These are phyloP conservation scores for Arachis hypogaea DNA, from an alignment of 306 rosid genomes.

Conservation along the genomic window DNA sequence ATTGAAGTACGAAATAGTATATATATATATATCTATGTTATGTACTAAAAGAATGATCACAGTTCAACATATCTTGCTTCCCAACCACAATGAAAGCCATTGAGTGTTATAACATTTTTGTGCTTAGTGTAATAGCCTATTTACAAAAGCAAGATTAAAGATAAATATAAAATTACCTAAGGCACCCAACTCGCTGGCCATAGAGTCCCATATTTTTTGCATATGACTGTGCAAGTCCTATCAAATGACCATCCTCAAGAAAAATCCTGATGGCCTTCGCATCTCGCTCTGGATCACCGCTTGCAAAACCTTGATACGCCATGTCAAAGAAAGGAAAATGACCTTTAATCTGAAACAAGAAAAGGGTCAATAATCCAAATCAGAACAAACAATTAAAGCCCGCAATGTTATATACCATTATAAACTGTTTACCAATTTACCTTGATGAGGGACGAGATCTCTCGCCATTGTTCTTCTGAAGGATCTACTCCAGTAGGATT, in stretches of 20 bases:
- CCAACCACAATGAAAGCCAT: conserved; percentile 20
- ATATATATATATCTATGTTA: neutral
- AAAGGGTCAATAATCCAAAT: conserved; percentile 5
- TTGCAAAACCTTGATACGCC: conserved; percentile 99
- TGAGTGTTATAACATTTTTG: conserved; percentile 23
- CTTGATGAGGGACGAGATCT: conserved; percentile 79
- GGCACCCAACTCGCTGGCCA: conserved; percentile 97
- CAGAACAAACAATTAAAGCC: neutral
- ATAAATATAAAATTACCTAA: conserved; percentile 62
- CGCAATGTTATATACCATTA: conserved; percentile 29
- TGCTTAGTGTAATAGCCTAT: neutral
- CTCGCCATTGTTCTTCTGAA: conserved; percentile 90
- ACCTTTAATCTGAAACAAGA: conserved; percentile 64
- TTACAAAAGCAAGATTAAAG: conserved; percentile 1
- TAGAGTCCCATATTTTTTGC: conserved; percentile 99
- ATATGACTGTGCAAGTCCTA: conserved; percentile 91
- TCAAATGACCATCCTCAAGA: conserved; percentile 86
- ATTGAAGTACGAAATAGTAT: conserved; percentile 6
- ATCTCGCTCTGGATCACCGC: conserved; percentile 87
- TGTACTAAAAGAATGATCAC: neutral
- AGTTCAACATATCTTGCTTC: conserved; percentile 11
- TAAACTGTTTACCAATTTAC: conserved; percentile 58
- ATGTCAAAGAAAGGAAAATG: conserved; percentile 95
- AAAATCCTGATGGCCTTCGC: conserved; percentile 86
- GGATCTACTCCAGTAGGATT: conserved; percentile 99